These are phyloP conservation scores for Solanum chacoense DNA, from an alignment of 305 asterid genomes.

Conservation along the genomic window DNA sequence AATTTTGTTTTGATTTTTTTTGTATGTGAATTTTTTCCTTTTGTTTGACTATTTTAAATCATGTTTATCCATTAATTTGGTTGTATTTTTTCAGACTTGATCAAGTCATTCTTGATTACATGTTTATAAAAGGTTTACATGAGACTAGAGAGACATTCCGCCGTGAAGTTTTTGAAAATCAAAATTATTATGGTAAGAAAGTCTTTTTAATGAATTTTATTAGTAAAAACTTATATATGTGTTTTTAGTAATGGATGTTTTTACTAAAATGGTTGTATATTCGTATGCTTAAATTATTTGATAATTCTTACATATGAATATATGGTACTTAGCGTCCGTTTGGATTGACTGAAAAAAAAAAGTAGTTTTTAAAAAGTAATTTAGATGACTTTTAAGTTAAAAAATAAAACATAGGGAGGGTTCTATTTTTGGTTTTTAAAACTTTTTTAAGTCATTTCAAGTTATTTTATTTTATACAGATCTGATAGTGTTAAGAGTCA, in stretches of 20 bases:
- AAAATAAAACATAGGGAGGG: neutral
- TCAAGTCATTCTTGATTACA: neutral
- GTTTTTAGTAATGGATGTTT: neutral
- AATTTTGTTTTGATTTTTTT: too few species aligned
- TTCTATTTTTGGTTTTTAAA: too few species aligned
- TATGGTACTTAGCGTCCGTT: neutral
- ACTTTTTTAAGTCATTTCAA: neutral
- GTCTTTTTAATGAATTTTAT: neutral
- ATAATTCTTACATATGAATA: neutral
- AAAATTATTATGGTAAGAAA: neutral
- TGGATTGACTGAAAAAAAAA: neutral
- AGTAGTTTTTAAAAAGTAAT: too few species aligned
- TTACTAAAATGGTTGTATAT: neutral
- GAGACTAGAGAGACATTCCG: neutral
- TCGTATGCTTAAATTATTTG: neutral
- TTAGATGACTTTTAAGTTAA: neutral
- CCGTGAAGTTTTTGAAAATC: neutral
- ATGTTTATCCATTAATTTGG: neutral
- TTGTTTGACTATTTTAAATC: neutral
- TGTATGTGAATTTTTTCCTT: neutral
- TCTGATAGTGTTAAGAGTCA: neutral
- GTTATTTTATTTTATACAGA: neutral
- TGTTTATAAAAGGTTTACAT: neutral
- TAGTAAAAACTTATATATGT: neutral
- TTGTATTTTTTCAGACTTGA: neutral